These are phyloP conservation scores for Neofusicoccum cordaticola DNA, from an alignment of 2,329 filamentous ascomycete genomes.

Conservation along the genomic window DNA sequence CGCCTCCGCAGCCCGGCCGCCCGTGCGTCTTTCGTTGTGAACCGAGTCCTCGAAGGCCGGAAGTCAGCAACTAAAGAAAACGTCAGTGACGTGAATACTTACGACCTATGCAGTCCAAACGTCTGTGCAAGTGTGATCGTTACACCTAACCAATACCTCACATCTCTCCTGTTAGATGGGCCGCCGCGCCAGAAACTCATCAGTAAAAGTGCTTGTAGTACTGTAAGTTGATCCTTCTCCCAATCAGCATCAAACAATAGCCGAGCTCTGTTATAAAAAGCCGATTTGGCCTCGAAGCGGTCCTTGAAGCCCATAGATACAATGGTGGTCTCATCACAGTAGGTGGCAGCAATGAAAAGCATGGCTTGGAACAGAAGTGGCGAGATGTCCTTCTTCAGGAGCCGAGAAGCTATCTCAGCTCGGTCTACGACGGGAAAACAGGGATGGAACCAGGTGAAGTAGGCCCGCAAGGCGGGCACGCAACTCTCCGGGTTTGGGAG, in stretches of 20 bases:
- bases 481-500: conserved; percentile 46
- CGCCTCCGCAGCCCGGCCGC: conserved; percentile 44
- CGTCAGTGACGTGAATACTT: conserved; percentile 16
- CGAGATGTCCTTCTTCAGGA: conserved; percentile 45
- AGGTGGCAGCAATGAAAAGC: conserved; percentile 54
- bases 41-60: conserved; percentile 32
- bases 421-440: conserved; percentile 56
- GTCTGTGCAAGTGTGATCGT: conserved; percentile 54
- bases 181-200: conserved; percentile 57
- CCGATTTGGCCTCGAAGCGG: conserved; percentile 50
- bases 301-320: conserved; percentile 46
- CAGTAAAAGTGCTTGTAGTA: conserved; percentile 53
- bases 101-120: conserved; percentile 43
- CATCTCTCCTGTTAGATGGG: conserved; percentile 34
- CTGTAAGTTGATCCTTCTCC: conserved; percentile 50
- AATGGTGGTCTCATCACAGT: conserved; percentile 50
- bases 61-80: conserved; percentile 6
- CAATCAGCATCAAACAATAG: conserved; percentile 54
- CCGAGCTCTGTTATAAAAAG: conserved; percentile 51
- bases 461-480: conserved; percentile 48
- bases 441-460: conserved; percentile 58
- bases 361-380: conserved; percentile 53
- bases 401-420: conserved; percentile 40
- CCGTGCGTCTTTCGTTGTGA: conserved; percentile 23
- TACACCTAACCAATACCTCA: conserved; percentile 40